Conservation (phyloP, 2,329 filamentous ascomycete species). For the Sporothrix protearum region DNA sequence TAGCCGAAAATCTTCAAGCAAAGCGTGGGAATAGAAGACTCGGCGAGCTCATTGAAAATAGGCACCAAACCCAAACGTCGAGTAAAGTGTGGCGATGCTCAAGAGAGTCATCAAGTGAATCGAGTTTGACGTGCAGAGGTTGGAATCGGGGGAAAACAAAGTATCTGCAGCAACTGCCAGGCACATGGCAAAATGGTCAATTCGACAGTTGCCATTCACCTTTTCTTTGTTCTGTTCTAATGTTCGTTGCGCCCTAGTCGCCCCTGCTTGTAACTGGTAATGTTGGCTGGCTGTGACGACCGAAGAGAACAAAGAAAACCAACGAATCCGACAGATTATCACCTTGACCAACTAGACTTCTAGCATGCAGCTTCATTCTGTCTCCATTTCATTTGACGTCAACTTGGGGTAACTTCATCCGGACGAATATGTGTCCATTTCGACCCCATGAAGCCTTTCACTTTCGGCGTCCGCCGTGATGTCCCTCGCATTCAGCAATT, state of each 20-base stretch:
- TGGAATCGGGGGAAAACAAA: background rate
- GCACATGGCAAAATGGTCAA: background rate
- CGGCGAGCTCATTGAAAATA: background rate
- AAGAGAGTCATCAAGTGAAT: background rate
- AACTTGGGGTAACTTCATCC: background rate
- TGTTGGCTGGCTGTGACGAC: background rate
- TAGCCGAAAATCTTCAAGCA: background rate
- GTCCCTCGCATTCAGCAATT: background rate
- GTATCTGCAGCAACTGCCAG: background rate
- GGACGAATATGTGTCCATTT: background rate
- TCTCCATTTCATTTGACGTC: background rate
- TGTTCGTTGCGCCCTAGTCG: background rate
- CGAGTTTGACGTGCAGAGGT: background rate
- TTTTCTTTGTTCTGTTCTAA: background rate
- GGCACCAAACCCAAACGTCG: background rate
- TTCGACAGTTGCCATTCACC: background rate
- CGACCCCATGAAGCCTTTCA: background rate
- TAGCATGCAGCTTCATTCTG: background rate
- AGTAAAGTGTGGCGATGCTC: background rate
- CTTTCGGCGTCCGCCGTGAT: background rate
- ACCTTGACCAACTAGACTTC: background rate
- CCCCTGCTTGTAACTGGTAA: background rate
- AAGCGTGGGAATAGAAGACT: background rate
- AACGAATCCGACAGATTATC: background rate
- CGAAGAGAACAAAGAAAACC: background rate